These are phyloP conservation scores for Batkoa obscura DNA, from an alignment of 371 early-diverging fungal species.

Conservation along the genomic window DNA sequence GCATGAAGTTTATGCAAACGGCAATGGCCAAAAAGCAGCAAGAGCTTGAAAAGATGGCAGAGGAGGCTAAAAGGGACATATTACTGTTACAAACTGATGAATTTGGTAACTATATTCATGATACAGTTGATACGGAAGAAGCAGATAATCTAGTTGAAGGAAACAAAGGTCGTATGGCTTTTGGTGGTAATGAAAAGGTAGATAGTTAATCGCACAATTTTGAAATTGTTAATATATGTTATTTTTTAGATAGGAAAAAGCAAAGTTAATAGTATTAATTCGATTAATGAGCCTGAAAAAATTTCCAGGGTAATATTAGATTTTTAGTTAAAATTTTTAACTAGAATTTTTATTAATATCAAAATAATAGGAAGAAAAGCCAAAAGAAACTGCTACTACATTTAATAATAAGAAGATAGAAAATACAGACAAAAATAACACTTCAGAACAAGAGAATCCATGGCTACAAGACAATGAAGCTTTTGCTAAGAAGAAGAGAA, in stretches of 20 bases:
- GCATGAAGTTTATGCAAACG: conserved; percentile 94
- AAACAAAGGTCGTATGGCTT: conserved; percentile 38
- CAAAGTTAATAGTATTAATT: neutral
- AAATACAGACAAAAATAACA: conserved; percentile 9
- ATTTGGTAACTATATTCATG: too few species aligned
- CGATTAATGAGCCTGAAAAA: too few species aligned
- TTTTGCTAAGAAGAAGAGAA: conserved; percentile 29
- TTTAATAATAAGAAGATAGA: neutral
- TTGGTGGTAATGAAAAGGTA: conserved; percentile 9
- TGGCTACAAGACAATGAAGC: conserved; percentile 29
- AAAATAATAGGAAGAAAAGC: neutral
- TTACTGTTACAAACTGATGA: conserved; percentile 15
- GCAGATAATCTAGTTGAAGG: conserved; percentile 16
- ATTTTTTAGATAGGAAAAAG: neutral
- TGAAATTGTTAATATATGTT: neutral
- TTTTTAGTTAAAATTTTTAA: too few species aligned
- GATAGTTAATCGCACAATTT: neutral
- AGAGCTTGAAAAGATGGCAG: conserved; percentile 17
- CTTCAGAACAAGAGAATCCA: conserved; percentile 24
- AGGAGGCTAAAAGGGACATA: conserved; percentile 16
- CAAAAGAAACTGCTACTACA: neutral
- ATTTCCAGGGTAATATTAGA: too few species aligned
- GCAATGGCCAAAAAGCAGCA: conserved; percentile 32
- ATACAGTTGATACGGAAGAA: conserved; percentile 1
- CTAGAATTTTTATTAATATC: neutral